phyloP scores from a whole-genome alignment of 352 stramenopile genomes.

The Saprolegnia diclina region DNA sequence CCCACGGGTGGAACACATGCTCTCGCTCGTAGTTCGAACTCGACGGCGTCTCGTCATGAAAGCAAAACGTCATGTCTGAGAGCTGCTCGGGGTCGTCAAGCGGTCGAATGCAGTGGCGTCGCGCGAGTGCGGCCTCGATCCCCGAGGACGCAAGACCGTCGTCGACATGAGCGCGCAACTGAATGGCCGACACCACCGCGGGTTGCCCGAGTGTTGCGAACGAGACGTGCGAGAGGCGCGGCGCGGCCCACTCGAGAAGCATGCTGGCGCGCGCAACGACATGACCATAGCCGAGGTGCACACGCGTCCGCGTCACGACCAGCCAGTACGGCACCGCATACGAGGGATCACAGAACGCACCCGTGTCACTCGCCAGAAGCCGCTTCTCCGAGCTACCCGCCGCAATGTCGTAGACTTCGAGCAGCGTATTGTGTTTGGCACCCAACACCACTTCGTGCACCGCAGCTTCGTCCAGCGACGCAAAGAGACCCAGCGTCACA shows the following conservation, averaged over 20 bases:
- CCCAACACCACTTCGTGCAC: neutral
- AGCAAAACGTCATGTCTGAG: constrained; percentile 23
- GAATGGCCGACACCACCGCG: neutral
- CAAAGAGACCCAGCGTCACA: neutral
- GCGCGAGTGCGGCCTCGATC: neutral
- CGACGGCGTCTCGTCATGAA: neutral
- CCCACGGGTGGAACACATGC: constrained; percentile 11
- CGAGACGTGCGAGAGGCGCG: neutral
- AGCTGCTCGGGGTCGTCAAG: constrained; percentile 5
- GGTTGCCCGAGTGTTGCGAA: neutral
- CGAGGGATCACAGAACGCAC: constrained; percentile 9
- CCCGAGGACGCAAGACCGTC: neutral
- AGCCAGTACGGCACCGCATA: constrained; percentile 11
- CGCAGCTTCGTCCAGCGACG: neutral
- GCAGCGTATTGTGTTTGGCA: neutral
- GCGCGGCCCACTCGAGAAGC: neutral
- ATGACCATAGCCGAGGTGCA: neutral
- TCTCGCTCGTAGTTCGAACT: neutral
- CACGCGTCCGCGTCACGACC: neutral
- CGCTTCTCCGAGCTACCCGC: neutral
- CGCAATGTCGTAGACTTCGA: neutral
- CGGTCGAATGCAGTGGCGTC: neutral
- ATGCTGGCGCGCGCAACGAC: neutral
- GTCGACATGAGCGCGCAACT: neutral
- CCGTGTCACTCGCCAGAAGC: neutral